A percentile compares a stretch with the other conserved stretches of the same genome.
These are phyloP conservation scores for Aspergillus wentii DNA, from an alignment of 495 filamentous ascomycete species.

Conservation along the genomic window DNA sequence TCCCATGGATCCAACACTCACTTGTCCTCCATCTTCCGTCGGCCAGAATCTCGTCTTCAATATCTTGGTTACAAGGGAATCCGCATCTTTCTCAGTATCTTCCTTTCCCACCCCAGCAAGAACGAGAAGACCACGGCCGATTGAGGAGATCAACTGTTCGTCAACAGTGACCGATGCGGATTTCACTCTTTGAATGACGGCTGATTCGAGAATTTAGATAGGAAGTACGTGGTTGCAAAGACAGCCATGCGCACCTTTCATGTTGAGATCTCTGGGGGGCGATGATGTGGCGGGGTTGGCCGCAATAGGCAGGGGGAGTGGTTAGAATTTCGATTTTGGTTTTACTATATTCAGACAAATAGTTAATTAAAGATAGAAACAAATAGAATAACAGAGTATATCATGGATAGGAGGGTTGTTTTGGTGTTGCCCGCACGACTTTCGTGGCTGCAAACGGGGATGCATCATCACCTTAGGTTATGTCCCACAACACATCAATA, in stretches of 20 bases:
- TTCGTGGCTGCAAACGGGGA: too few species aligned
- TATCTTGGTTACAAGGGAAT: constrained; percentile 77
- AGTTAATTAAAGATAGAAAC: too few species aligned
- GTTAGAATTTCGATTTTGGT: too few species aligned
- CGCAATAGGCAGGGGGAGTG: too few species aligned
- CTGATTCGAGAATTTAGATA: constrained; percentile 38
- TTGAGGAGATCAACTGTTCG: constrained; percentile 78
- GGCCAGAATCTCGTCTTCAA: constrained; percentile 90
- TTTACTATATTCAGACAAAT: too few species aligned
- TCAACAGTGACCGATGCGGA: constrained; percentile 99
- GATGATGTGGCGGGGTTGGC: too few species aligned
- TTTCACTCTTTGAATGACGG: constrained; percentile 89
- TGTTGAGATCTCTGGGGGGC: constrained; percentile 18
- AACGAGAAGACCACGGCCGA: constrained; percentile 85
- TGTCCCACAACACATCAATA: too few species aligned
- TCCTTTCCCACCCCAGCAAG: constrained; percentile 87
- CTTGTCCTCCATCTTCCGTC: constrained; percentile 43
- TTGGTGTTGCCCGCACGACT: too few species aligned
- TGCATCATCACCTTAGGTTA: too few species aligned
- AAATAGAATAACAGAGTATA: too few species aligned
- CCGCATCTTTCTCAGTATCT: constrained; percentile 84
- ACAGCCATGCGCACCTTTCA: constrained; percentile 41
- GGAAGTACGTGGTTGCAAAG: background rate
- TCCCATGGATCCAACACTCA: constrained; percentile 6
- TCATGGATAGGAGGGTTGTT: too few species aligned